Evolutionary conservation across 352 stramenopile species (phyloP).

Genomic region (Pythium biforme): DNA sequence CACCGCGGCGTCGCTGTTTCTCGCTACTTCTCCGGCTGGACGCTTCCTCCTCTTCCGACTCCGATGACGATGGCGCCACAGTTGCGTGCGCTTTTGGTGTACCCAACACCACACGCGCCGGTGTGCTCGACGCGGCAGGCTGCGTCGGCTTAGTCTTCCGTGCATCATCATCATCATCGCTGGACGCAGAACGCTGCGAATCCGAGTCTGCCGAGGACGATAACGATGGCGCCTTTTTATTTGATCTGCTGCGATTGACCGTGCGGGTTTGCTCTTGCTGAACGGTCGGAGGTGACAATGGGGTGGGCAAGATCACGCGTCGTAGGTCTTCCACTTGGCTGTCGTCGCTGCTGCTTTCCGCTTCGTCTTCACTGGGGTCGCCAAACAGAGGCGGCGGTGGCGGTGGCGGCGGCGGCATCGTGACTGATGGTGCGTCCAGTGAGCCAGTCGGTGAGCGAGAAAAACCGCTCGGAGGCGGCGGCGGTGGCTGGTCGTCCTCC

Average conservation of each 20-base stretch:
- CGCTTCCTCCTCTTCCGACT: not conserved
- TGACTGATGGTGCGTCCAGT: not conserved
- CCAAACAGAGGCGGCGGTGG: slow-evolving; percentile 33
- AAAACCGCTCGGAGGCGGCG: slow-evolving; percentile 13
- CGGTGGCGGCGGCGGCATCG: slow-evolving; percentile 19
- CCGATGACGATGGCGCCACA: not conserved
- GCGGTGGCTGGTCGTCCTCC: slow-evolving; percentile 26
- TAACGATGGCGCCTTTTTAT: not conserved
- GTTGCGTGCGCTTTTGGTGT: not conserved
- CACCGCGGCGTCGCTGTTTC: not conserved
- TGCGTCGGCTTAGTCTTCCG: not conserved
- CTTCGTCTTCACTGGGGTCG: slow-evolving; percentile 49
- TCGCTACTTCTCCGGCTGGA: not conserved
- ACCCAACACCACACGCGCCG: not conserved
- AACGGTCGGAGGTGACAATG: slow-evolving; percentile 4
- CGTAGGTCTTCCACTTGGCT: slow-evolving; percentile 15
- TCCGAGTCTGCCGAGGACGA: slow-evolving; percentile 19
- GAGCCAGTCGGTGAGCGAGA: slow-evolving; percentile 10
- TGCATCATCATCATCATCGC: slow-evolving; percentile 4
- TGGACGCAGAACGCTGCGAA: slow-evolving; percentile 13
- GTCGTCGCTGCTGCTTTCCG: slow-evolving; percentile 41
- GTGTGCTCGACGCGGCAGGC: not conserved
- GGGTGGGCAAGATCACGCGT: slow-evolving; percentile 21
- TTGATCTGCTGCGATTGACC: not conserved
- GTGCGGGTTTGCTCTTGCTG: not conserved